Conservation (phyloP, 495 filamentous ascomycete species). For the Cenococcum geophilum region DNA sequence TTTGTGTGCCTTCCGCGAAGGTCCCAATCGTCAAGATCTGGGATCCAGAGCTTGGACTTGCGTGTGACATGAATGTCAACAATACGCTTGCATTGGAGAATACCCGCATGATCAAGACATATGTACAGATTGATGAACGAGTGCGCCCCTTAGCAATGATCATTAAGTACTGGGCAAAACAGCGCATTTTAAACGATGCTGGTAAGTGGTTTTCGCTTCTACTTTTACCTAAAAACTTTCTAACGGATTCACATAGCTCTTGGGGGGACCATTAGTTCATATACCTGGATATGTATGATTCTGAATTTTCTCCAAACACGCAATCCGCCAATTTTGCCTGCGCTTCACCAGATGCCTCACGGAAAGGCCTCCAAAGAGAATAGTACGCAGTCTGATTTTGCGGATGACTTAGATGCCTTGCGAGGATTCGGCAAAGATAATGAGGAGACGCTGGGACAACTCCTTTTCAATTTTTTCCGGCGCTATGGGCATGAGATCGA, state of each 20-base stretch:
- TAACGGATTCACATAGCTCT: constrained; percentile 50
- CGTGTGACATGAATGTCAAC: constrained; percentile 99
- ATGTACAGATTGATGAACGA: constrained; percentile 86
- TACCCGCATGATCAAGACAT: constrained; percentile 96
- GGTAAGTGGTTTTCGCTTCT: constrained; percentile 50
- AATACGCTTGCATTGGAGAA: constrained; percentile 92
- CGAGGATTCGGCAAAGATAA: constrained; percentile 70
- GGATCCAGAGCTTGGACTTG: constrained; percentile 84
- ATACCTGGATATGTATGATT: constrained; percentile 99
- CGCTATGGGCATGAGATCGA: constrained; percentile 91
- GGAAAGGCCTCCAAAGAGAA: constrained; percentile 53
- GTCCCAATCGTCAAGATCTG: constrained; percentile 98
- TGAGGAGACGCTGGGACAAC: constrained; percentile 70
- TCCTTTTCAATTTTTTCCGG: constrained; percentile 90
- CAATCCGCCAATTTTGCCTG: constrained; percentile 78
- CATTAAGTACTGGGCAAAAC: constrained; percentile 93
- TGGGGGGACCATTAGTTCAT: constrained; percentile 92
- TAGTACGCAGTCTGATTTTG: constrained; percentile 66
- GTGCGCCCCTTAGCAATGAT: constrained; percentile 92
- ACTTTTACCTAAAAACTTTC: background rate
- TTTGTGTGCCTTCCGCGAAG: constrained; percentile 88
- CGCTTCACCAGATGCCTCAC: constrained; percentile 71
- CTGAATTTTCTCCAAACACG: constrained; percentile 92
- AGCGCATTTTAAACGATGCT: constrained; percentile 88
- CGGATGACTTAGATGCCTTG: constrained; percentile 72